Evolutionary conservation across 2,329 filamentous ascomycete genomes (phyloP), one percentile per base, ranked within the genome.

Genomic region (Colletotrichum viniferum): DNA sequence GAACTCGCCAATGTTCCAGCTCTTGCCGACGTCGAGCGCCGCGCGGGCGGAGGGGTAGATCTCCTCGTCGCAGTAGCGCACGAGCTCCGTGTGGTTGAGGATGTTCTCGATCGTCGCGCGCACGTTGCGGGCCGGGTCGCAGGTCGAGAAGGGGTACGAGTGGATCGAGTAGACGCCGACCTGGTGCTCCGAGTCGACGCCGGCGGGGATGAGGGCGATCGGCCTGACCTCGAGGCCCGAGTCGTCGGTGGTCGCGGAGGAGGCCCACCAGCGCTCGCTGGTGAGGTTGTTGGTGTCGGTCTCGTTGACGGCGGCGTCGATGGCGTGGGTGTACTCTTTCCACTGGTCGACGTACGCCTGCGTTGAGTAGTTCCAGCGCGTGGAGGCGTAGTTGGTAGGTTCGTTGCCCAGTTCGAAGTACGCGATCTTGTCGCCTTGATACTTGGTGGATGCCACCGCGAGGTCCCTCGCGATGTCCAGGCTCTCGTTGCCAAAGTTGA

Each of bases 1-100:
- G 78, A 84, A 84, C 74, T 86, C 85, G 48, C 84, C 85, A 18
- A 86, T 81, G 62, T 81, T 66, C 77, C 77, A 78, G 16, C 34
- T 66, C 52, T 48, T 69, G 18, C 77, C 77, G 6, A 32, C 74
- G 62, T 60, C 69, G 34, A 71, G 69, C 14, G 69, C 69, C n/a
- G 69, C 69, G 14, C 56, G 64, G 65, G 71, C 71, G 16, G 71
- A 73, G 4, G 71, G 71, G 38, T 73, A 73, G 21, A 73, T 68
- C 52, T 74, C 73, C 24, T 71, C 73, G 62, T 74, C 73, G 69
- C 68, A 71, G 69, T 74, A 74, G 8, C 73, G 73, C n/a, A 43
- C 62, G 28, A 74, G 73, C 62, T 74, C 73, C 14, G 68, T 74
- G 69, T 74, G 73, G 62, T 74, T 74, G 36, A 74, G 73, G 36